Conservation (phyloP, 495 filamentous ascomycete genomes). For the Hypoxylon perforatum region DNA sequence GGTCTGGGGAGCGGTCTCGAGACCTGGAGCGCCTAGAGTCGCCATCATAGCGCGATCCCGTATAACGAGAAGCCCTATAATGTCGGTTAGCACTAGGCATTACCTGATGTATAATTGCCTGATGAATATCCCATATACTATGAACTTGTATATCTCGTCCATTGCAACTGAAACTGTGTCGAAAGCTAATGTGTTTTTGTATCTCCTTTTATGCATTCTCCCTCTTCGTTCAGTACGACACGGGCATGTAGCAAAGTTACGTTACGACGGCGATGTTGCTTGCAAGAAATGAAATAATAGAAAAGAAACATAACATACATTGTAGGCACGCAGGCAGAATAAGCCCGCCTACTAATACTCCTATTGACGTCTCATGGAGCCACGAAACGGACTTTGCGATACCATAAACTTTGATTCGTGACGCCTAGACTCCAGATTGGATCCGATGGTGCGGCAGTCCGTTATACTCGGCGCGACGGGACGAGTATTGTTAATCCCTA, state of each 20-base stretch:
- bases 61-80: constrained; percentile 57
- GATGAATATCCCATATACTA: background rate
- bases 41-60: constrained; percentile 57
- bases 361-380: constrained; percentile 38
- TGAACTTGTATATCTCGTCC: background rate
- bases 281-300: background rate
- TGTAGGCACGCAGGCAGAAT: constrained; percentile 19
- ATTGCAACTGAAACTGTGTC: background rate
- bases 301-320: constrained; percentile 27
- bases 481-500: no score
- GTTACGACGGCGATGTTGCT: background rate
- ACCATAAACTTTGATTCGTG: constrained; percentile 8
- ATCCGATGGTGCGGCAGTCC: constrained; percentile 7
- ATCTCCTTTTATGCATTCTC: no score
- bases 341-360: constrained; percentile 28
- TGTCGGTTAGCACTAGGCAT: constrained; percentile 15
- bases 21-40: constrained; percentile 62
- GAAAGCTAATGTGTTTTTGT: background rate
- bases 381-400: background rate
- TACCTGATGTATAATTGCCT: background rate
- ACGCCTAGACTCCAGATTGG: background rate
- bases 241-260: background rate
- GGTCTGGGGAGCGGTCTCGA: constrained; percentile 70
- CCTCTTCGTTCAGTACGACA: background rate
- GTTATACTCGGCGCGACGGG: no score